Evolutionary conservation across 2,329 filamentous ascomycete species (phyloP).

Genomic region (Exophiala aquamarina): DNA sequence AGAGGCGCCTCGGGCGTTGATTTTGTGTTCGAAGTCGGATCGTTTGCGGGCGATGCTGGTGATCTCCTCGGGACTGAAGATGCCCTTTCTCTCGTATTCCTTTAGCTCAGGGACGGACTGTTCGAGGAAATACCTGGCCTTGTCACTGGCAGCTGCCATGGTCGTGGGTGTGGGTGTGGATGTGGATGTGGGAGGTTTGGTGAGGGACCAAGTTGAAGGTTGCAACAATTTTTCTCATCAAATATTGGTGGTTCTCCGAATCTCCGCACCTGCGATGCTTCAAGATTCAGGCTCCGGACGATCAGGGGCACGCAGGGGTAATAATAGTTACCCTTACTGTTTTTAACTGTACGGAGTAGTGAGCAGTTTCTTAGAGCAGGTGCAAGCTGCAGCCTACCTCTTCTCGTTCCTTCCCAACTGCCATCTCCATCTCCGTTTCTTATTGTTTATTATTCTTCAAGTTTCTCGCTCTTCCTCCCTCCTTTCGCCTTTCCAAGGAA

Average conservation of each 20-base stretch:
- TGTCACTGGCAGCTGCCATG: constrained; percentile 86
- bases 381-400: no score
- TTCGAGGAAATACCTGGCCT: constrained; percentile 93
- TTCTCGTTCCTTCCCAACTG: no score
- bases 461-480: no score
- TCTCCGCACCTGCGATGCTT: no score
- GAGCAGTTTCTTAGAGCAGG: no score
- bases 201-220: no score
- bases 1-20: constrained; percentile 76
- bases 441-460: no score
- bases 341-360: no score
- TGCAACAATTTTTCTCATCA: no score
- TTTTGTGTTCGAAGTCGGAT: constrained; percentile 87
- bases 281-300: background rate
- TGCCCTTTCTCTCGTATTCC: constrained; percentile 86
- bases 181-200: background rate
- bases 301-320: background rate
- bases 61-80: constrained; percentile 90
- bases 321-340: background rate
- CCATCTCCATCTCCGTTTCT: no score
- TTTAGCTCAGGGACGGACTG: constrained; percentile 88
- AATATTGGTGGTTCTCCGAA: no score
- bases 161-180: background rate
- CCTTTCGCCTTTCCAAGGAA: background rate
- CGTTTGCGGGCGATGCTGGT: constrained; percentile 83